A percentile compares a stretch with the other conserved stretches of the same genome.
phyloP scores from a whole-genome alignment of 768 basidiomycete species.

The Amanita rubescens region DNA sequence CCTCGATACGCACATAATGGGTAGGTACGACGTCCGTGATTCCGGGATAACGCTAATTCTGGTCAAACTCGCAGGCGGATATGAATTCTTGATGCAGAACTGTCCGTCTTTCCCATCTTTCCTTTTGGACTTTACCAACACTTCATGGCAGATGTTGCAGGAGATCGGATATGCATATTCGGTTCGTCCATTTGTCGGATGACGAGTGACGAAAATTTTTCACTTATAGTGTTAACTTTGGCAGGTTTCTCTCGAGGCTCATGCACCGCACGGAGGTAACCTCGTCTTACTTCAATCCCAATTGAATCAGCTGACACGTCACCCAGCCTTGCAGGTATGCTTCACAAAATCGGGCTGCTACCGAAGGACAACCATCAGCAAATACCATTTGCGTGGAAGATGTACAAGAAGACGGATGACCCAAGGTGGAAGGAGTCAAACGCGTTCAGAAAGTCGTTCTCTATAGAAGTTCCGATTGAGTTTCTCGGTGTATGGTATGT shows the following conservation, averaged over 20 bases:
- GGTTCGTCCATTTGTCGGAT: constrained; percentile 25
- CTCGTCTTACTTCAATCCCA: background rate
- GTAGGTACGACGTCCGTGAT: constrained; percentile 15
- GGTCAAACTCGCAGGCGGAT: background rate
- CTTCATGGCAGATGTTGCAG: constrained; percentile 29
- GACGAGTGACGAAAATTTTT: background rate
- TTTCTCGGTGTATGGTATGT: constrained; percentile 52
- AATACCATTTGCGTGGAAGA: constrained; percentile 57
- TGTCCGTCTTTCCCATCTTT: background rate
- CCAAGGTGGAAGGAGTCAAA: constrained; percentile 40
- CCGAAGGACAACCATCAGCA: constrained; percentile 44
- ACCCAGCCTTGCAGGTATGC: constrained; percentile 40
- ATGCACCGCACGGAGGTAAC: constrained; percentile 48
- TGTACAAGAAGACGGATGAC: constrained; percentile 47
- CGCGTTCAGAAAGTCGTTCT: constrained; percentile 51
- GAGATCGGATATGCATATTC: constrained; percentile 58
- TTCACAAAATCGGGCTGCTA: constrained; percentile 44
- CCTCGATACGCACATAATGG: constrained; percentile 45
- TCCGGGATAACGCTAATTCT: background rate
- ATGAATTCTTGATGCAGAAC: constrained; percentile 9
- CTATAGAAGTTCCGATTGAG: constrained; percentile 44
- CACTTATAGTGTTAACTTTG: background rate
- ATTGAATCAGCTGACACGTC: background rate
- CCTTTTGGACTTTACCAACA: background rate
- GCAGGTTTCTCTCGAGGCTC: constrained; percentile 57